Percentiles rank a stretch among this genome's conserved stretches.
These are phyloP conservation scores for Brassica carinata DNA, from an alignment of 345 rosid genomes.

Conservation along the genomic window DNA sequence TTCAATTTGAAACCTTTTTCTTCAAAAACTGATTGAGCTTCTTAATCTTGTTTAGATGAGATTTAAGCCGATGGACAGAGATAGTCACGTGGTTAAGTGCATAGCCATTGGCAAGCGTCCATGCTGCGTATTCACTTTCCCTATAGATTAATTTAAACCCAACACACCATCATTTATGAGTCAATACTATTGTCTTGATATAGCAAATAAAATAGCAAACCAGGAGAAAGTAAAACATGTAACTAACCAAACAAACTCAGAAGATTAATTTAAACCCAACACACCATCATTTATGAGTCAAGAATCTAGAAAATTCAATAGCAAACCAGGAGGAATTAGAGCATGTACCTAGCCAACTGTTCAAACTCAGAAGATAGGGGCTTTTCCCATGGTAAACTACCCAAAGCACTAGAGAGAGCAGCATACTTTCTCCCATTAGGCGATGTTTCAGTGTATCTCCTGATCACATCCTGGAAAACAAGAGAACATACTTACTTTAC, in stretches of 20 bases:
- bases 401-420: constrained; percentile 80
- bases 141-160: constrained; percentile 33
- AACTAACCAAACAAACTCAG: too few species aligned
- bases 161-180: constrained; percentile 8
- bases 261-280: neutral
- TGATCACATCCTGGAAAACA: constrained; percentile 71
- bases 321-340: constrained; percentile 4
- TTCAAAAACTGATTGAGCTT: constrained; percentile 67
- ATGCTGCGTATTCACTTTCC: constrained; percentile 98
- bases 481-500: constrained; percentile 13
- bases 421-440: constrained; percentile 56
- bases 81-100: constrained; percentile 92
- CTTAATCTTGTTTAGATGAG: constrained; percentile 60
- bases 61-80: constrained; percentile 75
- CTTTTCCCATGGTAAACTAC: constrained; percentile 78
- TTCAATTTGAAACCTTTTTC: constrained; percentile 73
- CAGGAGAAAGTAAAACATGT: neutral
- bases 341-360: constrained; percentile 68
- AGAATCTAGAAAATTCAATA: neutral
- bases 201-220: too few species aligned
- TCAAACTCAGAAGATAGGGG: constrained; percentile 75
- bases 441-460: constrained; percentile 56
- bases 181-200: too few species aligned
- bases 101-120: constrained; percentile 97
- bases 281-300: constrained; percentile 8